Evolutionary conservation across 768 basidiomycete genomes (phyloP).

Genomic region (Collybia sordida): DNA sequence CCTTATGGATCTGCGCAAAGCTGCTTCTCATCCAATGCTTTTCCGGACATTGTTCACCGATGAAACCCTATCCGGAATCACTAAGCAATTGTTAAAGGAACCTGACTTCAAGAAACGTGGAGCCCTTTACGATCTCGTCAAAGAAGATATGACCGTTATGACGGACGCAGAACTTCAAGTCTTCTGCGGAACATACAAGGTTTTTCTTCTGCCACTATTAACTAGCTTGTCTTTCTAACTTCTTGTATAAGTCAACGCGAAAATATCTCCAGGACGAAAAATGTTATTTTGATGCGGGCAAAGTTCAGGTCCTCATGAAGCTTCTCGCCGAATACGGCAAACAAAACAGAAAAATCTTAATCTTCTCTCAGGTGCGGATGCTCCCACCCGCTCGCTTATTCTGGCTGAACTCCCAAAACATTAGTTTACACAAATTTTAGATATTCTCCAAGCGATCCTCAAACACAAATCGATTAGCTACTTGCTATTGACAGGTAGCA

Average conservation of each 20-base stretch:
- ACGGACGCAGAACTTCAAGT: conserved; percentile 93
- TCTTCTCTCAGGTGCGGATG: conserved; percentile 85
- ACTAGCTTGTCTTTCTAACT: not conserved
- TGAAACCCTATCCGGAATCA: conserved; percentile 66
- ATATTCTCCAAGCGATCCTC: conserved; percentile 86
- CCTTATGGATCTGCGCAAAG: conserved; percentile 96
- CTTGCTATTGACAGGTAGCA: conserved; percentile 87
- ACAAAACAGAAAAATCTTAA: conserved; percentile 78
- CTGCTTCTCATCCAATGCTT: conserved; percentile 94
- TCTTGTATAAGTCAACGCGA: conserved; percentile 53
- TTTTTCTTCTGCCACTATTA: conserved; percentile 27
- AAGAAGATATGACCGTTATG: conserved; percentile 99
- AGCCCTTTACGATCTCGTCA: conserved; percentile 79
- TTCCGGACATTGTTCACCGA: conserved; percentile 88
- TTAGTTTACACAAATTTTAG: conserved; percentile 94
- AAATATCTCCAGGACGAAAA: conserved; percentile 72
- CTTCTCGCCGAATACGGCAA: conserved; percentile 67
- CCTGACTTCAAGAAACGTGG: conserved; percentile 87
- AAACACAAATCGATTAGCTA: conserved; percentile 71
- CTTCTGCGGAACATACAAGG: conserved; percentile 87
- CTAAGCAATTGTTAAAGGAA: conserved; percentile 85
- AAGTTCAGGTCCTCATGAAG: conserved; percentile 70
- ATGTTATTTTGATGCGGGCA: conserved; percentile 87
- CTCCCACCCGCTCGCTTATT: not conserved
- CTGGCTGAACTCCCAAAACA: not conserved